A percentile compares a stretch with the other conserved stretches of the same genome.
Conservation (phyloP, 2,329 filamentous ascomycete genomes). For the Zasmidium cellare region DNA sequence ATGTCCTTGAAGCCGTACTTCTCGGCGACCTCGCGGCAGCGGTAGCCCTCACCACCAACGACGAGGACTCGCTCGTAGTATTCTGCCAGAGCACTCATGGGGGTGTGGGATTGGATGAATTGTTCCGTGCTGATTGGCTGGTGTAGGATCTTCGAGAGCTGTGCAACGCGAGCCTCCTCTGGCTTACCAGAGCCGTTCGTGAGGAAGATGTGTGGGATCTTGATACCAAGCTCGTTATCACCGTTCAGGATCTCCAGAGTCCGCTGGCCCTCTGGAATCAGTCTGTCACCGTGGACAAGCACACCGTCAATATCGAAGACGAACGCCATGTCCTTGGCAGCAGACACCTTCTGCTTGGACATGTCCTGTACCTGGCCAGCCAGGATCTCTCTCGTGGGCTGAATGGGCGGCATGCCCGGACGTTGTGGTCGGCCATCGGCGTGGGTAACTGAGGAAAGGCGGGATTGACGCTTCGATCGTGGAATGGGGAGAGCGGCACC, state of each 20-base stretch:
- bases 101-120: conserved; percentile 76
- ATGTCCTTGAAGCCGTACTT: conserved; percentile 73
- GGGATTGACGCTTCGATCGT: conserved; percentile 66
- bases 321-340: conserved; percentile 78
- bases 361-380: conserved; percentile 70
- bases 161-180: conserved; percentile 63
- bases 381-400: conserved; percentile 66
- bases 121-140: conserved; percentile 68
- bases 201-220: conserved; percentile 73
- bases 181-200: conserved; percentile 75
- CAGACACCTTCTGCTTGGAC: conserved; percentile 63
- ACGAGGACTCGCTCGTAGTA: conserved; percentile 77
- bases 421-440: conserved; percentile 48
- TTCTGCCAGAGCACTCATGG: conserved; percentile 72
- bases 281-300: conserved; percentile 69
- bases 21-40: conserved; percentile 71
- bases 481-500: conserved; percentile 72
- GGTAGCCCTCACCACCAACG: conserved; percentile 73
- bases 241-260: conserved; percentile 71
- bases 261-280: conserved; percentile 67
- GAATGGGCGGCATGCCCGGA: conserved; percentile 59
- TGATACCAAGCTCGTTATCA: conserved; percentile 75
- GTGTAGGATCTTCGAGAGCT: conserved; percentile 66
- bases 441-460: conserved; percentile 63
- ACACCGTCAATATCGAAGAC: conserved; percentile 79